Evolutionary conservation across 805 yeast genomes (phyloP).

Genomic region (Candida maesae): DNA sequence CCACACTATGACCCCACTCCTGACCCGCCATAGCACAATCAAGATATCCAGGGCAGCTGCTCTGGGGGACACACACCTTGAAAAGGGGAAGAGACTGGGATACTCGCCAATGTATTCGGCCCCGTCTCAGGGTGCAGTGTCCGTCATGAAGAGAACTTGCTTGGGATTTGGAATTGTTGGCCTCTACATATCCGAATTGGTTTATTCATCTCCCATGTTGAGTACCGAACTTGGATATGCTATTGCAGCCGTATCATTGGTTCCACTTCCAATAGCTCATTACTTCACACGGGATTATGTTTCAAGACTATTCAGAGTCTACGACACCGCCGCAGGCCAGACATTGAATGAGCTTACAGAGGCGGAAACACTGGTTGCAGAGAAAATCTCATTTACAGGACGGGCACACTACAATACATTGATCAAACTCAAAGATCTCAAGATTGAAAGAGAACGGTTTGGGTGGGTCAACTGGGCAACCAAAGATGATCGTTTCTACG

Average conservation of each 20-base stretch:
- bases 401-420: slow-evolving; percentile 59
- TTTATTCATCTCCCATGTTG: slow-evolving; percentile 46
- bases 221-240: slow-evolving; percentile 45
- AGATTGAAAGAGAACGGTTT: slow-evolving; percentile 35
- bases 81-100: slow-evolving; percentile 49
- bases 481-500: slow-evolving; percentile 42
- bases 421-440: slow-evolving; percentile 47
- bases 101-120: slow-evolving; percentile 61
- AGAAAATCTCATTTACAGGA: slow-evolving; percentile 66
- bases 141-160: slow-evolving; percentile 58
- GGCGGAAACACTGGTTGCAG: slow-evolving; percentile 65
- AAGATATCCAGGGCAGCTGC: slow-evolving; percentile 39
- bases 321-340: slow-evolving; percentile 53
- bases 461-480: slow-evolving; percentile 49
- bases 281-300: slow-evolving; percentile 65
- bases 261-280: slow-evolving; percentile 56
- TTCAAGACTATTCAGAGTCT: slow-evolving; percentile 64
- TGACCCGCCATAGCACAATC: slow-evolving; percentile 9
- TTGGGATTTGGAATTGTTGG: slow-evolving; percentile 61
- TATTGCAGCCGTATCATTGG: slow-evolving; percentile 38
- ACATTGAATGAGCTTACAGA: slow-evolving; percentile 55
- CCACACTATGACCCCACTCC: neutral
- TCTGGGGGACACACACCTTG: slow-evolving; percentile 42
- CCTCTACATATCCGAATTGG: slow-evolving; percentile 56
- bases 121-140: slow-evolving; percentile 58